Percentiles rank a stretch among this genome's conserved stretches.
Evolutionary conservation across 83 land plant species (phyloP).

Genomic region (Larix sibirica): DNA sequence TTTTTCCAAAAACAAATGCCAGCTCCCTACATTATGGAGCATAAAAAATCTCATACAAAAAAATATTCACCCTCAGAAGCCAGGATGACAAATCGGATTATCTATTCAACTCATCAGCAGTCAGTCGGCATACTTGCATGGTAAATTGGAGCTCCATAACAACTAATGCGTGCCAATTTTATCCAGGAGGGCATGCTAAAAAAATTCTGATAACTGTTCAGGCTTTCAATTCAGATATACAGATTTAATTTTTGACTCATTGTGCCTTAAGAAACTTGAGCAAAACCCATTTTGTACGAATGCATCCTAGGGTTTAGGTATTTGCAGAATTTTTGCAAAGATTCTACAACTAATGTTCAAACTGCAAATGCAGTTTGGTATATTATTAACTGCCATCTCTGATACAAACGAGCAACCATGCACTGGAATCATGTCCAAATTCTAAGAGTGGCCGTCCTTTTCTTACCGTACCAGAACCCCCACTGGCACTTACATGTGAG

Average conservation of each 20-base stretch:
- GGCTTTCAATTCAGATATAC: not conserved
- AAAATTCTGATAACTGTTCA: not conserved
- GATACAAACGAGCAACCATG: not conserved
- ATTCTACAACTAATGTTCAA: not conserved
- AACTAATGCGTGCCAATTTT: not conserved
- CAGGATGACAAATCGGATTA: too few species aligned
- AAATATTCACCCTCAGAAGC: not conserved
- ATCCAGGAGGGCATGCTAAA: not conserved
- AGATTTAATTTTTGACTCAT: not conserved
- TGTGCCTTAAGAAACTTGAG: conserved; percentile 3
- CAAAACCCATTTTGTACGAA: not conserved
- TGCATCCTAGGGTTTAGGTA: not conserved
- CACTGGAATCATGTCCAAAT: conserved; percentile 6
- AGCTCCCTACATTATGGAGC: conserved; percentile 2
- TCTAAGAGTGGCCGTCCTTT: not conserved
- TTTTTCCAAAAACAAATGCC: not conserved
- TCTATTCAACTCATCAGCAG: not conserved
- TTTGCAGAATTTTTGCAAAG: not conserved
- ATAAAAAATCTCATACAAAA: not conserved
- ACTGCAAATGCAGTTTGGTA: conserved; percentile 9
- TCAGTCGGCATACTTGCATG: not conserved
- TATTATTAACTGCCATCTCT: conserved; percentile 9
- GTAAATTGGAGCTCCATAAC: not conserved
- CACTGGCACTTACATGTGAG: not conserved
- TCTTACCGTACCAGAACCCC: not conserved